Percentiles rank a stretch among this genome's conserved stretches.
These are phyloP conservation scores for Neopestalotiopsis clavispora DNA, from an alignment of 2,329 filamentous ascomycete species.

Conservation along the genomic window DNA sequence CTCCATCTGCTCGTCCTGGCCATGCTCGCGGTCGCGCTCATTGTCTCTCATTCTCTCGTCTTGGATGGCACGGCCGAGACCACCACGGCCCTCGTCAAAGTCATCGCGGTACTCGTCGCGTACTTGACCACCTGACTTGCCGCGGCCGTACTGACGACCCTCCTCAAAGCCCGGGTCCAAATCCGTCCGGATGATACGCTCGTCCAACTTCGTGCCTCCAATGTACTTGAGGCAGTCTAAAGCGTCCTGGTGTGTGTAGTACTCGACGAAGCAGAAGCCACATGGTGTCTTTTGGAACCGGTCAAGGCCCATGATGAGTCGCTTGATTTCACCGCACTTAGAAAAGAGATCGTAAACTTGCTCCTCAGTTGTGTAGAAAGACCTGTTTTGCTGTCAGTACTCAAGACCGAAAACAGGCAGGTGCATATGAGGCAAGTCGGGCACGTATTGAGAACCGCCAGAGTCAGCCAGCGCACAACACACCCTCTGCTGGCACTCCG, in stretches of 20 bases:
- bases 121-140: constrained; percentile 95
- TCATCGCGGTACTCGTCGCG: constrained; percentile 97
- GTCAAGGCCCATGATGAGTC: constrained; percentile 96
- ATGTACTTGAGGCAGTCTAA: constrained; percentile 99
- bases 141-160: constrained; percentile 92
- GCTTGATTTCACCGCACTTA: constrained; percentile 98
- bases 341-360: constrained; percentile 97
- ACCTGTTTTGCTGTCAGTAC: constrained; percentile 53
- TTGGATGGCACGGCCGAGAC: constrained; percentile 79
- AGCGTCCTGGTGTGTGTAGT: constrained; percentile 96
- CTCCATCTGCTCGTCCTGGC: constrained; percentile 48
- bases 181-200: constrained; percentile 94
- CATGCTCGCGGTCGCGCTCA: constrained; percentile 47
- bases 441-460: neutral
- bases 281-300: constrained; percentile 97
- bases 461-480: neutral
- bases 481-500: neutral
- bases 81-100: constrained; percentile 92
- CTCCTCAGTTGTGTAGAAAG: constrained; percentile 98
- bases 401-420: neutral
- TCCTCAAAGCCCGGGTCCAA: constrained; percentile 95
- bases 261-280: constrained; percentile 99
- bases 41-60: constrained; percentile 42
- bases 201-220: constrained; percentile 96
- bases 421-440: neutral